These are phyloP conservation scores for Populus deltoides DNA, from an alignment of 345 rosid genomes.

Conservation along the genomic window DNA sequence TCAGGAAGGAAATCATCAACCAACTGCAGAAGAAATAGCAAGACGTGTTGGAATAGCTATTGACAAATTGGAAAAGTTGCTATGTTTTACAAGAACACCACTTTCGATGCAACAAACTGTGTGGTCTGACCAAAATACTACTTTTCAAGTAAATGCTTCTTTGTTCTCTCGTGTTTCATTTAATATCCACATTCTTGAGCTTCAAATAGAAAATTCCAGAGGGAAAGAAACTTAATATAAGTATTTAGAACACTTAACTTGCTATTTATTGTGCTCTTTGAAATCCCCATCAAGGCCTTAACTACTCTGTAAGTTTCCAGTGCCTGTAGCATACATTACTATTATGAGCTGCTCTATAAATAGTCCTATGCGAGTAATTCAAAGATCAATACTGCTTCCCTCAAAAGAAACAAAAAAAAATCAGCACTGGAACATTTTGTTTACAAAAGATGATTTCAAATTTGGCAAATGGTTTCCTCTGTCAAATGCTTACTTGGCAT, in stretches of 20 bases:
- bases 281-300: not conserved
- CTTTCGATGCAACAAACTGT: slow-evolving; percentile 68
- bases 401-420: not conserved
- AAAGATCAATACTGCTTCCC: not conserved
- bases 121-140: slow-evolving; percentile 72
- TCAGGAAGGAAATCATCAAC: slow-evolving; percentile 57
- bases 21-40: slow-evolving; percentile 65
- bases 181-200: not conserved
- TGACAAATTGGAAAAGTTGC: slow-evolving; percentile 52
- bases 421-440: not conserved
- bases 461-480: not conserved
- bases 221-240: not conserved
- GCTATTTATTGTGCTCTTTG: not conserved
- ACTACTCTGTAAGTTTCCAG: not conserved
- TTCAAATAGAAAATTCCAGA: not conserved
- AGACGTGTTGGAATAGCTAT: slow-evolving; percentile 63
- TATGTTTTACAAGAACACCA: slow-evolving; percentile 52
- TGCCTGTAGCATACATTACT: not conserved
- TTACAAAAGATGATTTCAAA: not conserved
- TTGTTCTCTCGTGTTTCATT: not conserved
- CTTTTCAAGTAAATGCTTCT: slow-evolving; percentile 56
- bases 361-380: not conserved
- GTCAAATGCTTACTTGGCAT: not conserved
- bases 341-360: not conserved
- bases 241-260: not conserved